phyloP scores from a whole-genome alignment of 257 asterid genomes.

The Gardenia jasminoides region DNA sequence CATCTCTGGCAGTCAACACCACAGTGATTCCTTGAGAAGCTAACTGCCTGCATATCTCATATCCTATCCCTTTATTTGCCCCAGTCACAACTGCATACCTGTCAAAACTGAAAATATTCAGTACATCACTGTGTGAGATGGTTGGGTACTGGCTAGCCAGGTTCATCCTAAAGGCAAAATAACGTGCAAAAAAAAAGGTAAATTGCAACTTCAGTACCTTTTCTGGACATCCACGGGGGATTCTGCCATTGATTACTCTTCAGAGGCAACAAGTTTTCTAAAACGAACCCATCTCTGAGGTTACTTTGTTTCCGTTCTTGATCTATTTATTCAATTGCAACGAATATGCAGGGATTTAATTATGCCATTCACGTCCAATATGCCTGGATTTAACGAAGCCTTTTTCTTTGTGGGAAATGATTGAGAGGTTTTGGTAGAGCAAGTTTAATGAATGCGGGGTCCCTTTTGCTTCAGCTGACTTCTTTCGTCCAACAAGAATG shows the following conservation, averaged over 20 bases:
- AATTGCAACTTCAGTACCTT: neutral
- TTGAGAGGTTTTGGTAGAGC: too few relatives aligned
- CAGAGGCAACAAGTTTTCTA: neutral
- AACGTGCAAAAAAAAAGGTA: neutral
- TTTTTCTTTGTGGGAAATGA: too few relatives aligned
- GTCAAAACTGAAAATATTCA: too few relatives aligned
- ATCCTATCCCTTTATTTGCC: slow-evolving; percentile 54
- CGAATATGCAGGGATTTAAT: neutral
- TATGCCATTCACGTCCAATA: too few relatives aligned
- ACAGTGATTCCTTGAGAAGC: slow-evolving; percentile 42
- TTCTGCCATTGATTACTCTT: neutral
- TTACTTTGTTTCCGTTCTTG: neutral
- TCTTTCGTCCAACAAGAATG: neutral
- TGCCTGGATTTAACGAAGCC: too few relatives aligned
- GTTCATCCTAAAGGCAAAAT: neutral
- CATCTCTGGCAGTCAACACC: slow-evolving; percentile 42
- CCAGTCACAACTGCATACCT: slow-evolving; percentile 53
- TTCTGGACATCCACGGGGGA: neutral
- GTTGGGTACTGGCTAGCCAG: too few relatives aligned
- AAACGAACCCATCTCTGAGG: neutral
- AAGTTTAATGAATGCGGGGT: too few relatives aligned
- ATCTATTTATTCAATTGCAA: neutral
- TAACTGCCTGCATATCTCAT: slow-evolving; percentile 40
- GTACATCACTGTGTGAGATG: too few relatives aligned
- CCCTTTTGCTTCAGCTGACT: too few relatives aligned